Conservation (phyloP, 768 basidiomycete species). For the Gymnopilus junonius region DNA sequence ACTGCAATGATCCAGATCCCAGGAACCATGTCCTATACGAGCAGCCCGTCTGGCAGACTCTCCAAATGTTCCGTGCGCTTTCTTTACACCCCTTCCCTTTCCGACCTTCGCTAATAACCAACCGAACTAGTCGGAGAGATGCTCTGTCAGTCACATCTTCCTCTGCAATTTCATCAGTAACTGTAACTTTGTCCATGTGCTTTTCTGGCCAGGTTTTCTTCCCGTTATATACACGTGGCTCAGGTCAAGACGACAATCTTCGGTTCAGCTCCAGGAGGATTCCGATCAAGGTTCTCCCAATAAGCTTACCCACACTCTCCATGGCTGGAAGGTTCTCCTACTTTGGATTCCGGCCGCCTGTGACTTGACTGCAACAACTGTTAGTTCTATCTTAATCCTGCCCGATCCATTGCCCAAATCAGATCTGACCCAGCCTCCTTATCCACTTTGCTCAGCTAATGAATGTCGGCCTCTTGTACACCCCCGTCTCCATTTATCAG, state of each 20-base stretch:
- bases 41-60: slow-evolving; percentile 92
- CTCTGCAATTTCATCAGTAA: slow-evolving; percentile 1
- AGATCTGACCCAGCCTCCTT: slow-evolving; percentile 26
- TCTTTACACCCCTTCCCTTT: slow-evolving; percentile 13
- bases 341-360: slow-evolving; percentile 89
- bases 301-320: slow-evolving; percentile 50
- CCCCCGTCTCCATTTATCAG: slow-evolving; percentile 97
- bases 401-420: slow-evolving; percentile 13
- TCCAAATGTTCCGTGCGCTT: slow-evolving; percentile 84
- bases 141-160: slow-evolving; percentile 66
- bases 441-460: slow-evolving; percentile 56
- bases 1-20: slow-evolving; percentile 74
- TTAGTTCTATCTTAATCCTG: slow-evolving; percentile 41
- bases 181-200: slow-evolving; percentile 28
- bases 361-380: slow-evolving; percentile 91
- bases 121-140: slow-evolving; percentile 84
- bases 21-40: slow-evolving; percentile 76
- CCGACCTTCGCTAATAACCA: slow-evolving; percentile 24
- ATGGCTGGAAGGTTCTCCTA: slow-evolving; percentile 72
- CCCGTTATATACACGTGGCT: slow-evolving; percentile 79
- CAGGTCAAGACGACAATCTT: slow-evolving; percentile 46
- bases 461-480: slow-evolving; percentile 95
- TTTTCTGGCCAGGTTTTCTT: slow-evolving; percentile 67
- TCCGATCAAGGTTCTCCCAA: slow-evolving; percentile 47
- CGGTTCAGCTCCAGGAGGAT: slow-evolving; percentile 61